Percentiles rank a stretch among this genome's conserved stretches.
These are phyloP conservation scores for Fragaria vesca DNA, from an alignment of 306 rosid species.

Conservation along the genomic window DNA sequence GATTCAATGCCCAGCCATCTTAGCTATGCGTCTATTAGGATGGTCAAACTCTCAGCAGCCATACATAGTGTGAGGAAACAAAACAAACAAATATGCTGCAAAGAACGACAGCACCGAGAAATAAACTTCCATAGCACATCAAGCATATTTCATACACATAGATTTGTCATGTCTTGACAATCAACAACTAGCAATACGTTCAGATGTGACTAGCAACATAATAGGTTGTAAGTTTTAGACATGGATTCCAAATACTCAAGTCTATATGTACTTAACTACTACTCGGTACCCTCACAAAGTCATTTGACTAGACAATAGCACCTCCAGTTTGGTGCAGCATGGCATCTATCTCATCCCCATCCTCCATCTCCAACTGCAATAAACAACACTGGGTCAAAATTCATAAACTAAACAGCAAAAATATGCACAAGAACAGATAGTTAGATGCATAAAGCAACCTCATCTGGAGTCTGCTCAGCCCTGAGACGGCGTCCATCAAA, in stretches of 20 bases:
- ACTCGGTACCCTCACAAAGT: background rate
- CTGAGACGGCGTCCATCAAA: slow-evolving; percentile 78
- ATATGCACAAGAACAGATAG: background rate
- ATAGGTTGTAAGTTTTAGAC: background rate
- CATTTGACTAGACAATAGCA: slow-evolving; percentile 21
- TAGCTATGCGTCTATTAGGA: background rate
- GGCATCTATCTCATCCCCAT: slow-evolving; percentile 81
- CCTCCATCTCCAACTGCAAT: slow-evolving; percentile 87
- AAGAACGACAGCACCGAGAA: background rate
- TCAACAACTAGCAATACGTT: background rate
- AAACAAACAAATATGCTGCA: background rate
- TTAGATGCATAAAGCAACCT: slow-evolving; percentile 32
- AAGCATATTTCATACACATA: slow-evolving; percentile 4
- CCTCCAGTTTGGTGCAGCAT: slow-evolving; percentile 93
- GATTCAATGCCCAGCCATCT: background rate
- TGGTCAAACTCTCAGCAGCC: background rate
- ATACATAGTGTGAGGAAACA: background rate
- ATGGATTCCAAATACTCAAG: background rate
- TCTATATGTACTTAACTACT: background rate
- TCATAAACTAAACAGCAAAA: background rate
- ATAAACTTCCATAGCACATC: background rate
- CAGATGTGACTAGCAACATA: background rate
- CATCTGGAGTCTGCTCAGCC: slow-evolving; percentile 79
- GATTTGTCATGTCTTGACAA: background rate
- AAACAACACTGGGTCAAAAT: slow-evolving; percentile 2